These are phyloP conservation scores for Colletotrichum tofieldiae DNA, from an alignment of 2,329 filamentous ascomycete genomes.

Conservation along the genomic window DNA sequence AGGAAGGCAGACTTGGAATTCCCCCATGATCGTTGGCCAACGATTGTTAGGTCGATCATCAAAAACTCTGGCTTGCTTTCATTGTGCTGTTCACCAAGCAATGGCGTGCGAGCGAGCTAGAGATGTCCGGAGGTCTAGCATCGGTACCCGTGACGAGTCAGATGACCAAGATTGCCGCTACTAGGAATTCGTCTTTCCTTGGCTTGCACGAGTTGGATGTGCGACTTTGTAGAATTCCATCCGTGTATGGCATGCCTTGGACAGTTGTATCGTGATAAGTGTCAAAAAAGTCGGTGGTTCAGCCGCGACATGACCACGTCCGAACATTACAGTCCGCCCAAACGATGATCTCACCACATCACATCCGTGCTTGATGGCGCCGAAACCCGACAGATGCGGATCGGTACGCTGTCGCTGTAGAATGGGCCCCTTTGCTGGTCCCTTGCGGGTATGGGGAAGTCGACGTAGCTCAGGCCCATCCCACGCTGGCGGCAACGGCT, in stretches of 20 bases:
- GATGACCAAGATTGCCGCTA: background rate
- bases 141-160: background rate
- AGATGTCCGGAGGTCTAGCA: background rate
- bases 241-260: background rate
- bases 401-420: conserved; percentile 72
- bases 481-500: conserved; percentile 67
- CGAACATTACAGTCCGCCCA: background rate
- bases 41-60: too few relatives aligned
- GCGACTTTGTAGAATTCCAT: background rate
- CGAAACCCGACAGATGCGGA: conserved; percentile 65
- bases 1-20: background rate
- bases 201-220: conserved; percentile 11
- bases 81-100: conserved; percentile 2
- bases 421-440: conserved; percentile 73
- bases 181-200: background rate
- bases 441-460: conserved; percentile 57
- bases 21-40: background rate
- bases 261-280: background rate
- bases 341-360: conserved; percentile 23
- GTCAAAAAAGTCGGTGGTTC: background rate
- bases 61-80: background rate
- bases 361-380: conserved; percentile 27
- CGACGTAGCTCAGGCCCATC: conserved; percentile 60
- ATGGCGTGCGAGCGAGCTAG: background rate
- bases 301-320: background rate